Evolutionary conservation across 768 basidiomycete genomes (phyloP), one percentile per base, ranked within the genome.

Genomic region (Lactarius akahatsu): DNA sequence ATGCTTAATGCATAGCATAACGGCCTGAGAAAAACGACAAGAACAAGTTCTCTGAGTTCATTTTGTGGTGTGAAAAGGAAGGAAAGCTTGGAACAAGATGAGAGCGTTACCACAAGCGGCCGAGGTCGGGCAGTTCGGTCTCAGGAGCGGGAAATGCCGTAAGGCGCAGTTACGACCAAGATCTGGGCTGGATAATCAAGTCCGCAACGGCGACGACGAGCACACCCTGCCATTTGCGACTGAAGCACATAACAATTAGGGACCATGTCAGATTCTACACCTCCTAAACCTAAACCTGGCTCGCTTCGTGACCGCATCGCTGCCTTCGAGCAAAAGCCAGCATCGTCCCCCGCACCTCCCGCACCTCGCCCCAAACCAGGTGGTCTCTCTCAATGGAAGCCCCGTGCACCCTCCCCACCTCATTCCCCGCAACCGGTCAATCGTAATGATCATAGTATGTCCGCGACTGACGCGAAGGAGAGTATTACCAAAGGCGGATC

Each of bases 281-380:
- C 86, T 4, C 80, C 86, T 40, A 88, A 83, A 71, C 84, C 85
- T 47, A 91, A 91, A 74, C 81, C 82, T 15, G 89, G 90, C 47
- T 94, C 92, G 9, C 79, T 94, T 75, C 87, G 89, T 73, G 92
- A 94, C 79, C 86, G 92, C 73, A 94, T 94, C 77, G 92, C 92
- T 16, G 91, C 90, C 15, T 94, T 94, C 75, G 92, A 94, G 82
- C 76, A 80, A 67, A 86, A 87, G 73, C 83, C 85, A 57, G 77
- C 82, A 62, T 73, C 80, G 10, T 36, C 74, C 5, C 50, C 77
- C 18, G 60, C 76, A 11, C 68, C 86, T 36, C 80, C 76, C 18
- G 75, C 76, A 16, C 80, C 77, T 16, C 78, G 88, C 41, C 86
- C 88, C 9, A 92, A 92, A 73, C 90, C 89, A 57, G 84, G 80